Evolutionary conservation across 306 rosid species (phyloP), one percentile per base, ranked within the genome.

Genomic region (Purshia tridentata): DNA sequence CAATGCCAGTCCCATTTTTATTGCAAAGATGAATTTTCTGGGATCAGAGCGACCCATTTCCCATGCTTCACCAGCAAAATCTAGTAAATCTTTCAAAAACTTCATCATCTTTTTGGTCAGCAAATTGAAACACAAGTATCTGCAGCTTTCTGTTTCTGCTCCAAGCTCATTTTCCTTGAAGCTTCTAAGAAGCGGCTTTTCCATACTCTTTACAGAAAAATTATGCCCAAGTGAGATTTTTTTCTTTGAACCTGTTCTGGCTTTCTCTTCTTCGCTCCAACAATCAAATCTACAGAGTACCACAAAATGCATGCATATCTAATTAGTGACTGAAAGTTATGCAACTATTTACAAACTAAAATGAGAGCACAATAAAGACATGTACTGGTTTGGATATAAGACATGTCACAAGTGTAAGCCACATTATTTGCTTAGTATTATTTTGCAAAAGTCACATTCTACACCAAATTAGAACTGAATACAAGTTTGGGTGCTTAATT

Each of bases 21-120:
- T 49, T 20, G 89, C 85, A 16, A 85, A 87, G 6, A 90, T 5
- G 20, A 84, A 57, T 69, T 87, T 90, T 12, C 90, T 79, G 16
- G 79, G 92, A 70, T 90, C 96, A 12, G 79, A 74, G 14, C 82
- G 79, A 41, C 96, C 96, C 96, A 90, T 87, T 57, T 87, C 68
- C 70, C 70, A 67, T 23, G 82, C 82, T 47, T 65, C 64, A 5
- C 18, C 8, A 8, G 39, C 61, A 48, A 78, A 78, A 40, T 56
- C 63, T 8, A 56, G 48, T 22, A 53, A 39, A 39, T 65, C 68
- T 19, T 64, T 66, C 76, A 67, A 39, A 51, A 49, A 20, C 15
- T 62, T 62, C 1, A n/a, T 55, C 18, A 74, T 12, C 10, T 23
- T 52, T 64, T 74, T 42, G 10, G 65, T 23, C 47, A 74, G 48